Percentiles rank a stretch among this genome's conserved stretches.
phyloP scores from a whole-genome alignment of 2,329 filamentous ascomycete genomes.

The Ophiostoma populinum region DNA sequence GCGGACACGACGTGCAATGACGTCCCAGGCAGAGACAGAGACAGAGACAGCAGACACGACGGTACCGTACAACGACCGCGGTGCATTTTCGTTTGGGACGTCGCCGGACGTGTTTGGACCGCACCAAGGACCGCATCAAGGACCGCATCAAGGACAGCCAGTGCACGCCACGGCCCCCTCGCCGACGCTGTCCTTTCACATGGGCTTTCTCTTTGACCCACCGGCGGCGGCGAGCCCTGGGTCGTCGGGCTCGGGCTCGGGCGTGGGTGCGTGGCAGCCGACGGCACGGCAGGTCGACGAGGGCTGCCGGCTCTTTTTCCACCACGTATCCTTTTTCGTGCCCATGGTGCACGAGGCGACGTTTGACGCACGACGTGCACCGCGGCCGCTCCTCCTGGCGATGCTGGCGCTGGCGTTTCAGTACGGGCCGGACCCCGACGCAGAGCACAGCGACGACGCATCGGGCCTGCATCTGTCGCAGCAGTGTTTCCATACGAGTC shows the following conservation, averaged over 20 bases:
- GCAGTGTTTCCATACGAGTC: conserved; percentile 19
- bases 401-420: conserved; percentile 23
- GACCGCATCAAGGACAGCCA: too few species aligned
- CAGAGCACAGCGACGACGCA: conserved; percentile 11
- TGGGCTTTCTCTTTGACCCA: not conserved
- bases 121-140: too few species aligned
- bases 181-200: not conserved
- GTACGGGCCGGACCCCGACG: conserved; percentile 21
- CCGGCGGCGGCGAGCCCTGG: too few species aligned
- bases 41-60: too few species aligned
- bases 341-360: conserved; percentile 22
- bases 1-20: not conserved
- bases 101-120: too few species aligned
- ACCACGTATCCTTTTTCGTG: conserved; percentile 20
- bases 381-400: conserved; percentile 17
- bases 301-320: conserved; percentile 20
- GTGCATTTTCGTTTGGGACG: too few species aligned
- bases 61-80: too few species aligned
- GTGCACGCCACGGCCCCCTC: too few species aligned
- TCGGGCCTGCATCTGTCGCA: conserved; percentile 16
- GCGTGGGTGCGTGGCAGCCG: conserved; percentile 17
- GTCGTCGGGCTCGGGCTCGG: conserved; percentile 1
- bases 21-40: not conserved
- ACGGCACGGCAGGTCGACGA: conserved; percentile 16
- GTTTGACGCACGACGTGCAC: conserved; percentile 15